Evolutionary conservation across 2,329 filamentous ascomycete species (phyloP), one percentile per base, ranked within the genome.

Genomic region (Akanthomyces muscarius): DNA sequence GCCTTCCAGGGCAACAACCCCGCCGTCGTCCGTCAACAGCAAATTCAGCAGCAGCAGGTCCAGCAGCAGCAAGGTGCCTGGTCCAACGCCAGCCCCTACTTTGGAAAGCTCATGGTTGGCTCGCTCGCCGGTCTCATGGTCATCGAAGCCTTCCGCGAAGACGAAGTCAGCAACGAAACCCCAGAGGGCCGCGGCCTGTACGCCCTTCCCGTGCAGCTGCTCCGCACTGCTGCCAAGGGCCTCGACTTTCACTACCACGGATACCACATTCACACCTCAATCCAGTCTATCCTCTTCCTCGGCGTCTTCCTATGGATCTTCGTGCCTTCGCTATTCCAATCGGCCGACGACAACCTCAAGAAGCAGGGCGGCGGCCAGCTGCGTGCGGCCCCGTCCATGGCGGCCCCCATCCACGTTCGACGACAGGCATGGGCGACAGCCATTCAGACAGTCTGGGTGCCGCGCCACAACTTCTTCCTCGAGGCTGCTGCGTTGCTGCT

Each of bases 91-190:
- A 79, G 75, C 14, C 83, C 83, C 1, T 88, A 86, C 65, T 82
- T 85, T 63, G 85, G 85, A 58, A 96, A 96, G 77, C 82, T 97
- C 67, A 95, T 97, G 91, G 87, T 97, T 5, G 94, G 94, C 48
- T 94, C 93, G 21, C 83, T 98, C 64, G 94, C 93, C 28, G 92
- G 92, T 16, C 80, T 98, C 21, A 97, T 98, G 93, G 83, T 97
- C 41, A 78, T 97, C 68, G 92, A 97, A 76, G 92, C 91, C 1
- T 81, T 93, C 62, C 82, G 83, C 42, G 84, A 89, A 72, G 78
- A 87, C 68, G 85, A 92, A 75, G 76, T 86, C 72, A 84, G 86
- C 69, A 83, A 81, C 53, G 87, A 90, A 57, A 81, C 81, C 1
- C 81, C 87, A 6, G 80, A 86, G 56, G 88, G 88, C 52, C 85